Evolutionary conservation across 2,329 filamentous ascomycete species (phyloP), one percentile per base, ranked within the genome.

Genomic region (Ceratocystis smalleyi): DNA sequence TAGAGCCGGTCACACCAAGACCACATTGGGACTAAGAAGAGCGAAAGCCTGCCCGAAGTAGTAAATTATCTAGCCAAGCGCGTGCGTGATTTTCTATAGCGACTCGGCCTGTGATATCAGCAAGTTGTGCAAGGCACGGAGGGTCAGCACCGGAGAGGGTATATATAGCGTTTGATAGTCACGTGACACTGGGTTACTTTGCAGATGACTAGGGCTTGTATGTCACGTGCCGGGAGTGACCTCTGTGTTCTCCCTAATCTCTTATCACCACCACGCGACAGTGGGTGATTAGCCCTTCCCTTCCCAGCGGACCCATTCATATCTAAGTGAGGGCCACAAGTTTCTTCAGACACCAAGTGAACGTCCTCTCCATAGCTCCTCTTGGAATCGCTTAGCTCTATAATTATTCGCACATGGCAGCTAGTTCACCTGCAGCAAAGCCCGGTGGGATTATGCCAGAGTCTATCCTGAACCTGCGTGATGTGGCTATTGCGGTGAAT

Each of bases 401-500:
- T 5, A 40, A 35, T 35, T 19, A 27, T 61, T 47, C 59, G 45
- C 27, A 24, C 30, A 57, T 57, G 54, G 3, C 54, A 7, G 54
- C 30, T 30, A 57, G 30, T 57, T 57, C 27, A n/a, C 10, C 43
- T 35, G 4, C 12, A 8, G 10, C 19, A 62, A 35, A 10, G 40
- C 8, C 54, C 17, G 24, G 27, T 15, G 1, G 8, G 27, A 30
- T 27, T 15, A 30, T 40, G 49, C 45, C 62, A 30, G 35, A 62
- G 32, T 68, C 69, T 62, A 78, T 91, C 61, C 75, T 86, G 69
- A 92, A 92, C 73, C 89, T 91, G 71, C 83, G 89, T 65, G 88
- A 92, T 77, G 84, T 91, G 54, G 87, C 85, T 49, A 76, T 78
- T 67, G 84, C 82, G 0, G 77, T 89, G 69, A 91, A 91, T 69